A percentile compares a stretch with the other conserved stretches of the same genome.
Conservation (phyloP, 2,329 filamentous ascomycete genomes). For the Calonectria leucothoes region DNA sequence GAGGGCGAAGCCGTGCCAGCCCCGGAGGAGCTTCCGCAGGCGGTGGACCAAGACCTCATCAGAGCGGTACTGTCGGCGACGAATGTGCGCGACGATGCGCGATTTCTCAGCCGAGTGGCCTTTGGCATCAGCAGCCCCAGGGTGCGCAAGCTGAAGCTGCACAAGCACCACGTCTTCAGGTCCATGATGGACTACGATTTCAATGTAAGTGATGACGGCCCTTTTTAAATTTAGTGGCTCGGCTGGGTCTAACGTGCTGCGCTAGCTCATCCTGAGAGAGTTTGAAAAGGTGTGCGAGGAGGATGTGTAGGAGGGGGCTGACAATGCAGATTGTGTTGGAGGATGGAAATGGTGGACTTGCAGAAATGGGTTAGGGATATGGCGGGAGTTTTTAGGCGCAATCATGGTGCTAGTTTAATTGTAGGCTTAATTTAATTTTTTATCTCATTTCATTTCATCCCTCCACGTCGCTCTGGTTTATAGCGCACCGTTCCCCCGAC, state of each 20-base stretch:
- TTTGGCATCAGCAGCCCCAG: slow-evolving; percentile 72
- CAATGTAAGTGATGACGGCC: slow-evolving; percentile 46
- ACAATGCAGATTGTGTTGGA: neutral
- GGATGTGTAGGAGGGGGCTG: neutral
- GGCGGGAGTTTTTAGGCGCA: neutral
- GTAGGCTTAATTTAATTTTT: neutral
- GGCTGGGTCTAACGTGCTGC: neutral
- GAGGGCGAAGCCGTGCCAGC: slow-evolving; percentile 49
- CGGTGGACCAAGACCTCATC: slow-evolving; percentile 54
- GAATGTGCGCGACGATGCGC: slow-evolving; percentile 64
- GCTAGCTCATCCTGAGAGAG: neutral
- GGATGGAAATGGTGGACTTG: neutral
- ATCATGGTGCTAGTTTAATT: neutral
- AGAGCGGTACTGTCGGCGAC: slow-evolving; percentile 56
- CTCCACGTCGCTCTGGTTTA: neutral
- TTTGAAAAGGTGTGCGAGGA: neutral
- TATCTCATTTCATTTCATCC: neutral
- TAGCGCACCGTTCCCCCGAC: neutral
- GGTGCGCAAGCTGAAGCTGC: slow-evolving; percentile 60
- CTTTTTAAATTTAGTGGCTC: no score
- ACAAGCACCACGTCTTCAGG: slow-evolving; percentile 58
- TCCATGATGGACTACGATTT: slow-evolving; percentile 68
- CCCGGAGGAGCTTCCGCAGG: slow-evolving; percentile 50
- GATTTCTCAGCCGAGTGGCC: slow-evolving; percentile 69
- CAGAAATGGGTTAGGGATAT: neutral